phyloP scores from a whole-genome alignment of 768 basidiomycete species.

The Pleurotus cornucopiae region DNA sequence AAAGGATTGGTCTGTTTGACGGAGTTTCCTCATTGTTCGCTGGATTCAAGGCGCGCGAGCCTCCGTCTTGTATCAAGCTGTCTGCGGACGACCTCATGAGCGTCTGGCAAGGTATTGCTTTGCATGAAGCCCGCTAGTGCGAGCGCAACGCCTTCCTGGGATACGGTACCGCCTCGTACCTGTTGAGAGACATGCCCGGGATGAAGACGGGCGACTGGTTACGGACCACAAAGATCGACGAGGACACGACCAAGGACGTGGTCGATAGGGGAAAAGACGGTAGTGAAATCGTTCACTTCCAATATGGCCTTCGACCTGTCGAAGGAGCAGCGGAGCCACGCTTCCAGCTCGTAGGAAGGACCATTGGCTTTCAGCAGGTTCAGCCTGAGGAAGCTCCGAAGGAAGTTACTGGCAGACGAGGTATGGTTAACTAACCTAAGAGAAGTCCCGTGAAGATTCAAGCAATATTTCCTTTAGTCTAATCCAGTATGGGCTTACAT shows the following conservation, averaged over 20 bases:
- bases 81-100: background rate
- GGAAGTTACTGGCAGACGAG: too few species aligned
- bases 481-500: too few species aligned
- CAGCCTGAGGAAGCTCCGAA: too few species aligned
- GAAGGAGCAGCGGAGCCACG: background rate
- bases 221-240: background rate
- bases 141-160: background rate
- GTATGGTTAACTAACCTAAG: too few species aligned
- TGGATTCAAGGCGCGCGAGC: too few species aligned
- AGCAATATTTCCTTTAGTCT: too few species aligned
- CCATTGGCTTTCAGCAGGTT: background rate
- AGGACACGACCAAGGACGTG: background rate
- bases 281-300: background rate
- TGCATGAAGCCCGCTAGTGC: background rate
- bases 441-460: too few species aligned
- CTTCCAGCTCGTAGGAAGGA: background rate
- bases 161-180: background rate
- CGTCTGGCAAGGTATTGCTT: background rate
- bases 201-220: background rate
- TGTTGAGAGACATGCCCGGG: background rate
- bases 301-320: background rate
- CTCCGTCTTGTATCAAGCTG: background rate
- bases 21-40: background rate
- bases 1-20: background rate
- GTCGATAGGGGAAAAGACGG: background rate